Evolutionary conservation across 2,329 filamentous ascomycete genomes (phyloP).

Genomic region (Graphium sp.): DNA sequence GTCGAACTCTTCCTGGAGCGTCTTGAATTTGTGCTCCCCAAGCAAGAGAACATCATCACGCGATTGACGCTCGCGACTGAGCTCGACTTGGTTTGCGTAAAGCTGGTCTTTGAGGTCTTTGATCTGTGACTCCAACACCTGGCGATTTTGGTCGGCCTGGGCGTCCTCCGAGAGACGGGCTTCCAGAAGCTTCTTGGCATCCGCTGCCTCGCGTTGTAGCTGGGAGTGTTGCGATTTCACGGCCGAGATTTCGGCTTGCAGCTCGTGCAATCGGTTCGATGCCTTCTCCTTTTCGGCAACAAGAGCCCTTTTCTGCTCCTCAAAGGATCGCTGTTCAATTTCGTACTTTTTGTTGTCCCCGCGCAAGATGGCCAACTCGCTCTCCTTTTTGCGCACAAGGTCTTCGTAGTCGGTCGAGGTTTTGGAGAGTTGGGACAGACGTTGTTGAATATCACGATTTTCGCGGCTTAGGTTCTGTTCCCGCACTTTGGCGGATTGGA

Average conservation of each 20-base stretch:
- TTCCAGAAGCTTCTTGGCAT: slow-evolving; percentile 74
- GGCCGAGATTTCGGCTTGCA: slow-evolving; percentile 75
- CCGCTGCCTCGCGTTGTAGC: slow-evolving; percentile 73
- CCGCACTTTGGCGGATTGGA: slow-evolving; percentile 55
- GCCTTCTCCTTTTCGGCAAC: slow-evolving; percentile 65
- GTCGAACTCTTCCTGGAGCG: slow-evolving; percentile 72
- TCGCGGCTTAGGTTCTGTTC: slow-evolving; percentile 65
- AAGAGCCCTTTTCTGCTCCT: slow-evolving; percentile 60
- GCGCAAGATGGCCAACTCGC: slow-evolving; percentile 72
- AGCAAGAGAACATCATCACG: slow-evolving; percentile 86
- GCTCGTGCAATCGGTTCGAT: slow-evolving; percentile 58
- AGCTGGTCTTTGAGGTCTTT: slow-evolving; percentile 75
- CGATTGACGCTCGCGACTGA: slow-evolving; percentile 83
- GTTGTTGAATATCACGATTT: slow-evolving; percentile 66
- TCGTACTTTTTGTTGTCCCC: slow-evolving; percentile 73
- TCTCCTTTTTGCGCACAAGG: slow-evolving; percentile 82
- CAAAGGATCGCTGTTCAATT: slow-evolving; percentile 60
- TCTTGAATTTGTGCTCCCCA: slow-evolving; percentile 71
- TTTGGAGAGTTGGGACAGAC: slow-evolving; percentile 72
- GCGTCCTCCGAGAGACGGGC: slow-evolving; percentile 80
- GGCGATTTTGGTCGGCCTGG: slow-evolving; percentile 65
- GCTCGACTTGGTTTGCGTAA: slow-evolving; percentile 69
- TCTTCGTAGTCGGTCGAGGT: slow-evolving; percentile 95
- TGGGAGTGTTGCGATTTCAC: slow-evolving; percentile 73
- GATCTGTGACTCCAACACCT: slow-evolving; percentile 73